These are phyloP conservation scores for Chionographis japonica DNA, from an alignment of 106 monocot genomes.

Conservation along the genomic window DNA sequence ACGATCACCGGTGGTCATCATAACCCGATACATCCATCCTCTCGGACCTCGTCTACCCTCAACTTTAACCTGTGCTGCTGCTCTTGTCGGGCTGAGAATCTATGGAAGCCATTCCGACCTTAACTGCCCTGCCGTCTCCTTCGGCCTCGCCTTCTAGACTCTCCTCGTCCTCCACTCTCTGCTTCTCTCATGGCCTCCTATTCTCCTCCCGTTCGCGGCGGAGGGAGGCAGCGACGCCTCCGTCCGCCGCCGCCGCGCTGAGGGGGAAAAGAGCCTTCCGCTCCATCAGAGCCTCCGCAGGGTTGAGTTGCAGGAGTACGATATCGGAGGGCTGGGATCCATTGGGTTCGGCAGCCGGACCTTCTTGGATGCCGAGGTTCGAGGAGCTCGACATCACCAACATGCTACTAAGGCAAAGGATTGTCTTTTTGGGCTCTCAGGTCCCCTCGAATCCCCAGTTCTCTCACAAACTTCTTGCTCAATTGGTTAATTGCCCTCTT, in stretches of 20 bases:
- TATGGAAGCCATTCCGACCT: slow-evolving; percentile 3
- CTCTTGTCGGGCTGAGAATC: not conserved
- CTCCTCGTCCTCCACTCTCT: not conserved
- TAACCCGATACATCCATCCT: too few species aligned
- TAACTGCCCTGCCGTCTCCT: not conserved
- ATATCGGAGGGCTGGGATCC: slow-evolving; percentile 66
- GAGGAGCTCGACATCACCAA: slow-evolving; percentile 86
- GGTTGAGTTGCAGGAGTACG: slow-evolving; percentile 17
- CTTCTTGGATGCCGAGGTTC: slow-evolving; percentile 61
- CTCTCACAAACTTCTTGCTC: not conserved
- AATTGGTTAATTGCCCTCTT: too few species aligned
- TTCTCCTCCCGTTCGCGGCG: not conserved
- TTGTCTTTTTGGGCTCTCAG: slow-evolving; percentile 93
- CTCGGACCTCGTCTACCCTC: too few species aligned
- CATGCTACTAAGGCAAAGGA: slow-evolving; percentile 92
- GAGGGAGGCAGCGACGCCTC: too few species aligned
- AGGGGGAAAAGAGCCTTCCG: not conserved
- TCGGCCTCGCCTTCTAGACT: not conserved
- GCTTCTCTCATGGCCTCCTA: not conserved
- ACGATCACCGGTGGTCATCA: too few species aligned
- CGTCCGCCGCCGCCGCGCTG: not conserved
- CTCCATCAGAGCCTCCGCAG: slow-evolving; percentile 10
- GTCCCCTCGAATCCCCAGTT: slow-evolving; percentile 14
- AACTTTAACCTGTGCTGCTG: too few species aligned
- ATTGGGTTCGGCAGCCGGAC: slow-evolving; percentile 15